Base-by-base conservation (phyloP, 345 rosid species). In the Rhizophora mangle region DNA sequence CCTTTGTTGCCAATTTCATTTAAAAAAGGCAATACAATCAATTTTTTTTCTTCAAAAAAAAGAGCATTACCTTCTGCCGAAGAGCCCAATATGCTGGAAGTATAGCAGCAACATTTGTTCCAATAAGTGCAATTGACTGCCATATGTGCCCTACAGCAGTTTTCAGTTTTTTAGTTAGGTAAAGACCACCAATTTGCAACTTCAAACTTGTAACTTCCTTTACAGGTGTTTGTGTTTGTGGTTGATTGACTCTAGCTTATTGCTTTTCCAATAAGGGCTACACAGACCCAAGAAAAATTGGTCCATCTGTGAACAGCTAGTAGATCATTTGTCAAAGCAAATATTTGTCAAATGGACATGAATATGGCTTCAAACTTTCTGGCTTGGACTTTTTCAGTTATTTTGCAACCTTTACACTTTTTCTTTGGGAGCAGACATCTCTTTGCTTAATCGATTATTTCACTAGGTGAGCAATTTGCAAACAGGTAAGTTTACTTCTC, bases 1-100 rank as follows among this genome's bases (percentile, higher is more conserved):
- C 49, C 49, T 43, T 46, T 59, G 30, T 39, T 51, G 54, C 53
- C 22, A 15, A 43, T 13, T 43, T 11, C 16, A 43, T 43, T 43
- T 13, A 2, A 43, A 15, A 13, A 43, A 2, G 18, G 5, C 47
- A 39, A 39, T 10, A 39, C 47, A 0, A 4, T 39, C 47, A 39
- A 0, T 11, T 15, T 43, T 43, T 15, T 15, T 43, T 13, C 15
- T 4, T 43, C 9, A 10, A 13, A 8, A 54, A 15, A n/a, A 49
- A 46, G 37, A 39, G 53, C 43, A 49, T 79, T 84, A 95, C 96
- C 90, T 88, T 91, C 72, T 87, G 85, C 67, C 93, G 82, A 63
- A 95, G 89, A 70, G 96, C 85, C 93, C 90, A 90, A 82, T 79
- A 88, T 58, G 97, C 93, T 49, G 99, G 99, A 72, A 95, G 79